Percentiles rank a stretch among this genome's conserved stretches.
Evolutionary conservation across 345 rosid genomes (phyloP).

Genomic region (Populus ilicifolia): DNA sequence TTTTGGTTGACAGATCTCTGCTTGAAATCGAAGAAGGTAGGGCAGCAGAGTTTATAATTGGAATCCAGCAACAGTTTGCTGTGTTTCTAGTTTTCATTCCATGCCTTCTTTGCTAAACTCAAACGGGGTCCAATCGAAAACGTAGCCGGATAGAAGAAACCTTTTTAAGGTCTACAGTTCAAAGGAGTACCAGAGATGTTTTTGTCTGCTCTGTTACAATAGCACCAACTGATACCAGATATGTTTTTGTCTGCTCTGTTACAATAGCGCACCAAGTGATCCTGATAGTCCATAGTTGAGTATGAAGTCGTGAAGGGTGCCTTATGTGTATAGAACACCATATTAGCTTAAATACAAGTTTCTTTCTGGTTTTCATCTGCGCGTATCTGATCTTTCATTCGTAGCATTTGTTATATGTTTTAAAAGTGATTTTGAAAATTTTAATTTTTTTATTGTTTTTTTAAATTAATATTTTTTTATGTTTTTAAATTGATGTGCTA

Average conservation of each 20-base stretch:
- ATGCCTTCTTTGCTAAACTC: neutral
- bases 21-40: conserved; percentile 1
- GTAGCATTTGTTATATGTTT: no score
- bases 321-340: neutral
- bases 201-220: neutral
- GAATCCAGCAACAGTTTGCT: neutral
- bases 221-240: neutral
- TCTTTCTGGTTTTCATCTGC: neutral
- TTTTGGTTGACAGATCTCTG: neutral
- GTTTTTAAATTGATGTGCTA: no score
- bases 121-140: neutral
- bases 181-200: neutral
- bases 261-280: neutral
- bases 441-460: no score
- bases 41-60: neutral
- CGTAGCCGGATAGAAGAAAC: neutral
- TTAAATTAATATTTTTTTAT: no score
- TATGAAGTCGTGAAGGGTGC: neutral
- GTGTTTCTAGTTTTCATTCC: neutral
- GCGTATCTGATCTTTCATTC: neutral
- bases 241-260: neutral
- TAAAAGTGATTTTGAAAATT: no score
- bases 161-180: neutral
- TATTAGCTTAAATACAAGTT: neutral
- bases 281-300: neutral